These are phyloP conservation scores for Podospora comata DNA, from an alignment of 495 filamentous ascomycete genomes.

Conservation along the genomic window DNA sequence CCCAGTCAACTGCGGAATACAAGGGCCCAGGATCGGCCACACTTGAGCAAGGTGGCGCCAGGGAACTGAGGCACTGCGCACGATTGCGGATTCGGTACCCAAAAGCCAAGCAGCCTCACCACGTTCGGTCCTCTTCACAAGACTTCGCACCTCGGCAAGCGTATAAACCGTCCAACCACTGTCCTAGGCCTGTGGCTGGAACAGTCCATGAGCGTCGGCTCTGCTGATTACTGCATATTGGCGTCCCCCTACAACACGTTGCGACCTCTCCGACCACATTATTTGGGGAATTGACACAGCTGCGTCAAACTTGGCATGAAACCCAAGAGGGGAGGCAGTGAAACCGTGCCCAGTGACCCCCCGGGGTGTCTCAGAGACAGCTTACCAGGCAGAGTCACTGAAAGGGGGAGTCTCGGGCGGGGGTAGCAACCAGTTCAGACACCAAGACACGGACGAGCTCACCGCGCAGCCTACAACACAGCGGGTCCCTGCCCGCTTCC, in stretches of 20 bases:
- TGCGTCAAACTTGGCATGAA: neutral
- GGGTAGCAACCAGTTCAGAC: neutral
- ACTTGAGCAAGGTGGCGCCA: neutral
- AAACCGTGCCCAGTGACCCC: neutral
- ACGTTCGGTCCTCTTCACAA: neutral
- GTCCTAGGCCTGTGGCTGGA: neutral
- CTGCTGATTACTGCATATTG: slow-evolving; percentile 4
- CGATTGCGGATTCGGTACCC: neutral
- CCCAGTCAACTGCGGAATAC: neutral
- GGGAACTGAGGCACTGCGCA: neutral
- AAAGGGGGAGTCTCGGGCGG: neutral
- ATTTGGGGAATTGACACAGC: neutral
- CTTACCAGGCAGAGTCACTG: neutral
- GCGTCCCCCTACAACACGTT: neutral
- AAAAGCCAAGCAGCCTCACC: neutral
- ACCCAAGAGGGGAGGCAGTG: neutral
- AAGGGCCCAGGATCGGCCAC: neutral
- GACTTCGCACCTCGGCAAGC: neutral
- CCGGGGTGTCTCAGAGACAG: neutral
- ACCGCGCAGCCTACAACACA: neutral
- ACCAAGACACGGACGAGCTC: neutral
- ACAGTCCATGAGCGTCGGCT: neutral
- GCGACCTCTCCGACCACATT: neutral
- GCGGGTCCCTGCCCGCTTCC: neutral
- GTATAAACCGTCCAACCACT: neutral